phyloP scores from a whole-genome alignment of 164 flowering plant genomes.

The Piper betle region DNA sequence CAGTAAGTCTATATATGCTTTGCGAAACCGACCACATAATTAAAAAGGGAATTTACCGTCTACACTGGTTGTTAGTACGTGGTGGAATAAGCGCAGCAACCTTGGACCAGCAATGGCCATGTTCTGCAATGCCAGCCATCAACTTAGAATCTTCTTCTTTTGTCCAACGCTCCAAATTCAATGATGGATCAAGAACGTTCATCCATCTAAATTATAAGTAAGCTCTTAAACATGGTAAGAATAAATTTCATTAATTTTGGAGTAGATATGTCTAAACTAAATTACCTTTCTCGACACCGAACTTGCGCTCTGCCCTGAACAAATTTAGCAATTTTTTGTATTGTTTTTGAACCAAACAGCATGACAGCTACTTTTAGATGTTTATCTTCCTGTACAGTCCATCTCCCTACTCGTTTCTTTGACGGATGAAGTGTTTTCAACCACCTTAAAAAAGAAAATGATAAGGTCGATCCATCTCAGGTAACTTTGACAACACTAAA shows the following conservation, averaged over 20 bases:
- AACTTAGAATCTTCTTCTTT: constrained; percentile 64
- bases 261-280: not conserved
- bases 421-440: constrained; percentile 61
- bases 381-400: constrained; percentile 73
- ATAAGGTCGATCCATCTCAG: not conserved
- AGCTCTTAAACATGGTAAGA: constrained; percentile 6
- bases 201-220: constrained; percentile 59
- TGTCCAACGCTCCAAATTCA: constrained; percentile 63
- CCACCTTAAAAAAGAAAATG: constrained; percentile 60
- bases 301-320: constrained; percentile 79
- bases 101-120: constrained; percentile 77
- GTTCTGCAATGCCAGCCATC: constrained; percentile 40
- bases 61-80: constrained; percentile 81
- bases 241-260: constrained; percentile 1
- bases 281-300: constrained; percentile 93
- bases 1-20: not conserved
- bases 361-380: constrained; percentile 64
- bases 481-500: not conserved
- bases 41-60: constrained; percentile 38
- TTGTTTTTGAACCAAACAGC: constrained; percentile 62
- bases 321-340: constrained; percentile 64
- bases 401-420: constrained; percentile 52
- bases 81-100: constrained; percentile 58
- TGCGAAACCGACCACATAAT: not conserved
- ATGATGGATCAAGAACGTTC: constrained; percentile 68